A percentile compares a stretch with the other conserved stretches of the same genome.
phyloP scores from a whole-genome alignment of 495 filamentous ascomycete species.

The Rostrohypoxylon terebratum region DNA sequence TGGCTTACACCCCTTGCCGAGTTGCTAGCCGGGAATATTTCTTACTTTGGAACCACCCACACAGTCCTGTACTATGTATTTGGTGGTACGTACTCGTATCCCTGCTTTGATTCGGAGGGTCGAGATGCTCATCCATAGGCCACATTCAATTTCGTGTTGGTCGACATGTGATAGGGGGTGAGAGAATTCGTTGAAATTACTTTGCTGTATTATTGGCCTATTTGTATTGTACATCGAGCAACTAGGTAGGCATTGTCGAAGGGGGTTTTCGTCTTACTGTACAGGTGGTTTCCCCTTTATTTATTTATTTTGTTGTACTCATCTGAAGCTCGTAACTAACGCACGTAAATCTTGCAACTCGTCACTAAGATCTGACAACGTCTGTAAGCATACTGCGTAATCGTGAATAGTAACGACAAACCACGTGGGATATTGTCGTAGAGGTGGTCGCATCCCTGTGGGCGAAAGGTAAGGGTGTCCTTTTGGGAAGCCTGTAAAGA shows the following conservation, averaged over 20 bases:
- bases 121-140: conserved; percentile 19
- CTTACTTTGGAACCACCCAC: conserved; percentile 24
- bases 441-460: conserved; percentile 41
- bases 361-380: conserved; percentile 7
- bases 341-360: not conserved
- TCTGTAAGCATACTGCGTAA: conserved; percentile 2
- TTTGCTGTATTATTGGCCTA: conserved; percentile 13
- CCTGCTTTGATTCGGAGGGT: conserved; percentile 6
- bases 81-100: conserved; percentile 16
- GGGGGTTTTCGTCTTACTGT: not conserved
- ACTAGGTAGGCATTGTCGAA: not conserved
- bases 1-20: conserved; percentile 15
- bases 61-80: conserved; percentile 9
- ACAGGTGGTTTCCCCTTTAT: not conserved
- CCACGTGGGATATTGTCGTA: conserved; percentile 31
- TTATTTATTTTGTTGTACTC: no score
- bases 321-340: not conserved
- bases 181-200: conserved; percentile 9
- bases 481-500: conserved; percentile 13
- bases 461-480: conserved; percentile 27
- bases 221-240: not conserved
- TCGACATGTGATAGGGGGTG: conserved; percentile 29
- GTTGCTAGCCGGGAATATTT: conserved; percentile 17
- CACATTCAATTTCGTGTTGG: conserved; percentile 26
- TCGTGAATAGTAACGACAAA: not conserved